These are phyloP conservation scores for Herpotrichia juniperi DNA, from an alignment of 2,329 filamentous ascomycete species.

Conservation along the genomic window DNA sequence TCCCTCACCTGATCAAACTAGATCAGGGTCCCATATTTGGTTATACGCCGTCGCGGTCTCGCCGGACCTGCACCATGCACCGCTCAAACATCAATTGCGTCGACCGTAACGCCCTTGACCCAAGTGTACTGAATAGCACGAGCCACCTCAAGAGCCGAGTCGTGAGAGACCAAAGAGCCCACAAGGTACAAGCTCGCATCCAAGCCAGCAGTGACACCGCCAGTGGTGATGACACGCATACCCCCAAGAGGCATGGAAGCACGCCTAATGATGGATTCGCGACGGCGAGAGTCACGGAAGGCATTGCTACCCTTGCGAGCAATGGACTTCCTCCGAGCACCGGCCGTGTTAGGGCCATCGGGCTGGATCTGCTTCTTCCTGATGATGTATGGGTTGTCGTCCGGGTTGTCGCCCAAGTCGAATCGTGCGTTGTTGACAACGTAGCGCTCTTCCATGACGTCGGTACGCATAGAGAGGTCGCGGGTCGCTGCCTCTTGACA, in stretches of 20 bases:
- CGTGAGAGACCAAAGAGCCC: constrained; percentile 79
- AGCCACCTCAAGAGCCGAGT: constrained; percentile 76
- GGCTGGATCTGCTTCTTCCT: constrained; percentile 62
- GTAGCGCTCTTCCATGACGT: constrained; percentile 83
- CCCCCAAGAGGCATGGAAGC: constrained; percentile 74
- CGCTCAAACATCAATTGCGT: constrained; percentile 79
- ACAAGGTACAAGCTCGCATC: constrained; percentile 87
- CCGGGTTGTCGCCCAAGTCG: constrained; percentile 76
- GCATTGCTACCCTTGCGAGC: constrained; percentile 82
- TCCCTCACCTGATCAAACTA: constrained; percentile 24
- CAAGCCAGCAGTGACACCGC: constrained; percentile 78
- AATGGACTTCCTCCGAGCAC: constrained; percentile 51
- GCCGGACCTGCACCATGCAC: constrained; percentile 9
- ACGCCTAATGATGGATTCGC: constrained; percentile 81
- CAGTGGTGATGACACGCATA: constrained; percentile 77
- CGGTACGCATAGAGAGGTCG: constrained; percentile 76
- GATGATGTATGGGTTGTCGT: constrained; percentile 81
- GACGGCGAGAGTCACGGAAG: constrained; percentile 76
- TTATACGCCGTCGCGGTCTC: constrained; percentile 31
- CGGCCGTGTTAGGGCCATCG: constrained; percentile 52
- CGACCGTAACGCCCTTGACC: constrained; percentile 84
- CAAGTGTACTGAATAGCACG: constrained; percentile 80
- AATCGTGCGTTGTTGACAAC: constrained; percentile 92
- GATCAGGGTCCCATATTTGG: neutral
- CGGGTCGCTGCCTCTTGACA: constrained; percentile 75